phyloP scores from a whole-genome alignment of 345 rosid species.

The Eucalyptus caleyi region DNA sequence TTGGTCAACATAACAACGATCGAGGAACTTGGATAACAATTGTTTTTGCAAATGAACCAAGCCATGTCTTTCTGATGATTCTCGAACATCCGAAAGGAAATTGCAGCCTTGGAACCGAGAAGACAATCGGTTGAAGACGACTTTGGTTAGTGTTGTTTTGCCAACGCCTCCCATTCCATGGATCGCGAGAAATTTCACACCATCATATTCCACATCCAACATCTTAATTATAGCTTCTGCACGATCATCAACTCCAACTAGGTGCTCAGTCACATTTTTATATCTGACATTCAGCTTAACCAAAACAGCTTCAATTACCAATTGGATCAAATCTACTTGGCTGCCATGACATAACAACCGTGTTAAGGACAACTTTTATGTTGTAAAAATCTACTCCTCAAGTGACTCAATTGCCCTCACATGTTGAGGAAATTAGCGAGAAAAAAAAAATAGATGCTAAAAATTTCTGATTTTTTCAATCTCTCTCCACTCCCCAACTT shows the following conservation, averaged over 20 bases:
- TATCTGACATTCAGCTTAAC: background rate
- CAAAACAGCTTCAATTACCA: background rate
- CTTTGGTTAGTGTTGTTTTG: background rate
- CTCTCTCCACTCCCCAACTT: too few relatives aligned
- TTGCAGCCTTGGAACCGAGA: background rate
- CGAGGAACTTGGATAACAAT: background rate
- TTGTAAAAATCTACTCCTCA: background rate
- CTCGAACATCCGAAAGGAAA: background rate
- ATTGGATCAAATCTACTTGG: background rate
- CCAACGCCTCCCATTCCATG: background rate
- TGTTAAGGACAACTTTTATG: background rate
- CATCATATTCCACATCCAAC: rapidly evolving
- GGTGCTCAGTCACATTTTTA: background rate
- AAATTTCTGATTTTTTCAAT: too few relatives aligned
- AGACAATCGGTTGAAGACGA: background rate
- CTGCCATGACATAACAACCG: background rate
- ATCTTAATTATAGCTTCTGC: background rate
- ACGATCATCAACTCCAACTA: background rate
- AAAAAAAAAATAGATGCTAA: background rate
- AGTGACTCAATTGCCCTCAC: background rate
- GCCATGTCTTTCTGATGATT: background rate
- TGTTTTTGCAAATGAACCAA: background rate
- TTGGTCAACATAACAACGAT: background rate
- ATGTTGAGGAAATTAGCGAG: background rate
- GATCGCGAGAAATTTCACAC: background rate